Evolutionary conservation across 1,284 basidiomycete species (phyloP).

Genomic region (Xanthoconium separans): DNA sequence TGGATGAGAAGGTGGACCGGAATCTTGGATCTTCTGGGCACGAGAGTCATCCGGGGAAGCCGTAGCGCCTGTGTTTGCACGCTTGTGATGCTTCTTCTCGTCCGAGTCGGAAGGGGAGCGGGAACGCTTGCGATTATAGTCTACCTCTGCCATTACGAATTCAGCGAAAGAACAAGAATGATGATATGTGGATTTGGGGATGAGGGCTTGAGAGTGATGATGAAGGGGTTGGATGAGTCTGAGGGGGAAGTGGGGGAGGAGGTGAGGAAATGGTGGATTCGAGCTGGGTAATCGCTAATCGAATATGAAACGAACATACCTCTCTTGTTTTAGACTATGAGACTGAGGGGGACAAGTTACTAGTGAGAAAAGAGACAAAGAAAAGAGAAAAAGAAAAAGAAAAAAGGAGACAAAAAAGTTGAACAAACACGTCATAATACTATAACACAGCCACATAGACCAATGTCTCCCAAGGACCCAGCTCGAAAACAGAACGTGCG

Average conservation of each 20-base stretch:
- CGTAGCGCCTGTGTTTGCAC: slow-evolving; percentile 73
- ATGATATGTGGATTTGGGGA: slow-evolving; percentile 37
- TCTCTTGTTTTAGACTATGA: no score
- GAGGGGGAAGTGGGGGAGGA: slow-evolving; percentile 32
- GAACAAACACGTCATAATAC: slow-evolving; percentile 28
- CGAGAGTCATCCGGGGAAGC: slow-evolving; percentile 57
- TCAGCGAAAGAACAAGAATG: slow-evolving; percentile 50
- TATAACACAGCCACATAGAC: slow-evolving; percentile 28
- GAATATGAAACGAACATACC: slow-evolving; percentile 31
- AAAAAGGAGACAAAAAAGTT: neutral
- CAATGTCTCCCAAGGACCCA: slow-evolving; percentile 33
- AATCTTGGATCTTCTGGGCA: slow-evolving; percentile 39
- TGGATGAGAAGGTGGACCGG: slow-evolving; percentile 41
- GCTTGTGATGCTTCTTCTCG: slow-evolving; percentile 75
- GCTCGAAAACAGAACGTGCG: slow-evolving; percentile 24
- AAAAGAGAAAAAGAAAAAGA: no score
- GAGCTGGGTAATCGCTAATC: slow-evolving; percentile 33
- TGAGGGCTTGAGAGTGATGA: slow-evolving; percentile 38
- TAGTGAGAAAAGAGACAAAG: no score
- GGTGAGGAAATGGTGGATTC: slow-evolving; percentile 37
- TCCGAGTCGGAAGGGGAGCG: slow-evolving; percentile 82
- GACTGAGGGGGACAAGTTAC: no score
- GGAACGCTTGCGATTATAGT: slow-evolving; percentile 79
- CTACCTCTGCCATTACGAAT: slow-evolving; percentile 77
- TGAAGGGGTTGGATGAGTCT: slow-evolving; percentile 30